Conservation (phyloP, 1,284 basidiomycete genomes). For the Marasmius oreades region DNA sequence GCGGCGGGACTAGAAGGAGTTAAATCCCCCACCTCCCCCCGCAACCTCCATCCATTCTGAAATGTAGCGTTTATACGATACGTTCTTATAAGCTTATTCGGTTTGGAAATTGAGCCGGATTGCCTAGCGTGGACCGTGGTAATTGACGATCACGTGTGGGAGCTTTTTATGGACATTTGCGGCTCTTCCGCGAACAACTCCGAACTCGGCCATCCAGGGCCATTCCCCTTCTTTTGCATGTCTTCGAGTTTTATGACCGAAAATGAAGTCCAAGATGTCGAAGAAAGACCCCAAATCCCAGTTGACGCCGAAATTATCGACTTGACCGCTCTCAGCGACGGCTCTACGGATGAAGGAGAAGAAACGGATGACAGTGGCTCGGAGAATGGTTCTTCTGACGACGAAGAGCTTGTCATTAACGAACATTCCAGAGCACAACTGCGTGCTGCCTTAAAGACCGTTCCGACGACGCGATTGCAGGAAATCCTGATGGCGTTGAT, state of each 20-base stretch:
- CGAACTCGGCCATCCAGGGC: too few species aligned
- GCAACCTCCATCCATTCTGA: too few species aligned
- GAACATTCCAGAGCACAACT: constrained; percentile 36
- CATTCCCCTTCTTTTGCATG: too few species aligned
- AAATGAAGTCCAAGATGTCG: neutral
- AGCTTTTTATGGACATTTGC: too few species aligned
- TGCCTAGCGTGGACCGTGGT: too few species aligned
- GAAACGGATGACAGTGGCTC: constrained; percentile 12
- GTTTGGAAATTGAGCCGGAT: too few species aligned
- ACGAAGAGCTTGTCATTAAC: constrained; percentile 33
- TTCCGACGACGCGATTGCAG: constrained; percentile 40
- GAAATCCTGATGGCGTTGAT: constrained; percentile 34
- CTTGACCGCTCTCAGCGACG: constrained; percentile 35
- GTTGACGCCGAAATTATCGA: constrained; percentile 35
- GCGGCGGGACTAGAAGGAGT: too few species aligned
- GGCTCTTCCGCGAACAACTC: too few species aligned
- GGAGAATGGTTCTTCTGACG: constrained; percentile 15
- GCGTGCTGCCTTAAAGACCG: constrained; percentile 35
- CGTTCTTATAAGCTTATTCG: too few species aligned
- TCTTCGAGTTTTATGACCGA: neutral
- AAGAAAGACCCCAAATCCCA: constrained; percentile 1
- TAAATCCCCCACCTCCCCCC: too few species aligned
- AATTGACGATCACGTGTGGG: too few species aligned
- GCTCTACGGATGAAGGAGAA: constrained; percentile 28
- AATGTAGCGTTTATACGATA: too few species aligned